Conservation (phyloP, 345 rosid genomes). For the Physaria fendleri region DNA sequence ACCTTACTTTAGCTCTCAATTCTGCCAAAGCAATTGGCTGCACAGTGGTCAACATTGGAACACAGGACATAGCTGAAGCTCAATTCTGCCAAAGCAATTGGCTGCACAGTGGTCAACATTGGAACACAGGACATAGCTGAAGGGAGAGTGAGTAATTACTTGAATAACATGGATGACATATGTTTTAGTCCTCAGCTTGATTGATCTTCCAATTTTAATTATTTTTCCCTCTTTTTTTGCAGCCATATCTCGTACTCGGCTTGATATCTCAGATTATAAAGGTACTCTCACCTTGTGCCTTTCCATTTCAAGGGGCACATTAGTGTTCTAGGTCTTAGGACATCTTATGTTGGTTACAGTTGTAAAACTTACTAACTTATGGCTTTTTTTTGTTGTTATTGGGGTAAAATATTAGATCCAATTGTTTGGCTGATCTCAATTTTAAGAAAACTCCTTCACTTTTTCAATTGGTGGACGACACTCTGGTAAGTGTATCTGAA, state of each 20-base stretch:
- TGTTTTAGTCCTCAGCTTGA: neutral
- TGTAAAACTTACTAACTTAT: no score
- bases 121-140: conserved; percentile 77
- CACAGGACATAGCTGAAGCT: conserved; percentile 85
- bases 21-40: conserved; percentile 98
- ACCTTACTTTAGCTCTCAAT: conserved; percentile 79
- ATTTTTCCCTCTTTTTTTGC: neutral
- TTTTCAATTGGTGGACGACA: conserved; percentile 69
- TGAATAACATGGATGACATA: neutral
- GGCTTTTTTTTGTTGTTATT: no score
- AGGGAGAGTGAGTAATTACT: conserved; percentile 61
- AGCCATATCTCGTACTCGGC: conserved; percentile 91
- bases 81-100: conserved; percentile 95
- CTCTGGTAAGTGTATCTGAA: no score
- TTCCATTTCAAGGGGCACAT: no score
- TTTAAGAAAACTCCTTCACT: conserved; percentile 89
- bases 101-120: conserved; percentile 84
- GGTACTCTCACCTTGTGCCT: conserved; percentile 52
- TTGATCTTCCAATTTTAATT: conserved; percentile 1
- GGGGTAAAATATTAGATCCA: no score
- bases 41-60: conserved; percentile 82
- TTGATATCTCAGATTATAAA: conserved; percentile 81
- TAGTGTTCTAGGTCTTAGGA: no score
- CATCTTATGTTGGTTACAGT: no score
- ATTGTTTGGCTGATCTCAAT: conserved; percentile 69